Evolutionary conservation across 164 flowering plant species (phyloP), one percentile per base, ranked within the genome.

Genomic region (Paratinospora sagittata): DNA sequence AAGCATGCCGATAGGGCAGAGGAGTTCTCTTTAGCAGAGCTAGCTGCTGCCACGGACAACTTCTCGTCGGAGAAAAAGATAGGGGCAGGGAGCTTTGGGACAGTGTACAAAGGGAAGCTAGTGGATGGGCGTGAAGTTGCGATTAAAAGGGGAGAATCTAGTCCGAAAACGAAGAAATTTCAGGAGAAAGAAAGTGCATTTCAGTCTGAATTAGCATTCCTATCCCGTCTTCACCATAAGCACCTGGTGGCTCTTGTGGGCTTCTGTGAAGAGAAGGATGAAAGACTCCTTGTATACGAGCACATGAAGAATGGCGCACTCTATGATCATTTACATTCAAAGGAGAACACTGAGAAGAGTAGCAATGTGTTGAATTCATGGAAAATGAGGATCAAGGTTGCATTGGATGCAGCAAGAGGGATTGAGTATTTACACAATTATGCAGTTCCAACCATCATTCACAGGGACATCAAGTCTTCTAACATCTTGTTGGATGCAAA

Each of bases 141-240:
- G 0, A 90, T 94, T 39, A 94, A 94, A 64, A 80, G 98, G 27
- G 89, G 97, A 1, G 98, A 94, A 52, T 19, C 61, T 3, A 36
- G 78, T 0, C 81, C 58, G 61, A 60, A 68, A 16, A 87, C 85
- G 85, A 88, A 86, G 64, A 81, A 82, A 34, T 91, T 91, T 72
- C 97, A 96, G 76, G 98, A 96, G 76, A 91, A 91, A 66, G 99
- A 96, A 77, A 89, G 81, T 55, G 99, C 99, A 4, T 96, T 93
- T 30, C 90, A 88, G 3, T 93, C 99, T 0, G 99, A 96, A 71
- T 52, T 96, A 55, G 85, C 93, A 0, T 93, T 91, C 78, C 78
- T 96, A 45, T 96, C 99, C 0, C 78, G 97, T 27, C 88, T 96
- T 8, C 97, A 96, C 70, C 99, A 96, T 79, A 92, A 96, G 75